These are phyloP conservation scores for Aspergillus ostianus DNA, from an alignment of 495 filamentous ascomycete species.

Conservation along the genomic window DNA sequence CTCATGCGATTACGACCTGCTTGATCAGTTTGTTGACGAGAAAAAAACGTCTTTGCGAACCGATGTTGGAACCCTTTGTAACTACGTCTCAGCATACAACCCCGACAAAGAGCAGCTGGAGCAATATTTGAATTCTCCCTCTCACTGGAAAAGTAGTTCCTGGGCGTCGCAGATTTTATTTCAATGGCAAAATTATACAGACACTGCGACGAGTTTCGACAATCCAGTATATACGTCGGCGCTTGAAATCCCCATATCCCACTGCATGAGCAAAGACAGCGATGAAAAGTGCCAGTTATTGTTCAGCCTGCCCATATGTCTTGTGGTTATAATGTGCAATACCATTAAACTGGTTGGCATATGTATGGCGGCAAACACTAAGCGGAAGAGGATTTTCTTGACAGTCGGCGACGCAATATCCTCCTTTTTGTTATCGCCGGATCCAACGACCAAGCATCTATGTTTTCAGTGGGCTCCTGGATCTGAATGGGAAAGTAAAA, in stretches of 20 bases:
- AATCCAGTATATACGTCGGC: not conserved
- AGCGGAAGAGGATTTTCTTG: conserved; percentile 9
- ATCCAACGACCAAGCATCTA: conserved; percentile 7
- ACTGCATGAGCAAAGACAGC: not conserved
- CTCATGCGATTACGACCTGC: not conserved
- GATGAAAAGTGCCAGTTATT: not conserved
- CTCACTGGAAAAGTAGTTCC: not conserved
- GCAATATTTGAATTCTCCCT: not conserved
- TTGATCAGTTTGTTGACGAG: not conserved
- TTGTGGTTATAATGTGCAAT: conserved; percentile 4
- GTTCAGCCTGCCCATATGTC: not conserved
- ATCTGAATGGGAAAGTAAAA: no score
- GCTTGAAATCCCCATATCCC: not conserved
- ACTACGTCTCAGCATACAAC: not conserved
- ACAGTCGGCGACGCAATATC: conserved; percentile 23
- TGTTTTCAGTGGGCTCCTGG: not conserved
- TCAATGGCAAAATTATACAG: not conserved
- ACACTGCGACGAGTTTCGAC: not conserved
- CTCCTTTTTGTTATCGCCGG: conserved; percentile 19
- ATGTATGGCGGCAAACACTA: not conserved
- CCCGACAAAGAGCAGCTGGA: not conserved
- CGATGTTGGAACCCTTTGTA: not conserved
- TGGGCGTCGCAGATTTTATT: not conserved
- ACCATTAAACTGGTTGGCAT: conserved; percentile 18
- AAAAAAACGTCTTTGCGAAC: not conserved